Evolutionary conservation across 2,329 filamentous ascomycete species (phyloP).

Genomic region (Camptophora hylomeconis): DNA sequence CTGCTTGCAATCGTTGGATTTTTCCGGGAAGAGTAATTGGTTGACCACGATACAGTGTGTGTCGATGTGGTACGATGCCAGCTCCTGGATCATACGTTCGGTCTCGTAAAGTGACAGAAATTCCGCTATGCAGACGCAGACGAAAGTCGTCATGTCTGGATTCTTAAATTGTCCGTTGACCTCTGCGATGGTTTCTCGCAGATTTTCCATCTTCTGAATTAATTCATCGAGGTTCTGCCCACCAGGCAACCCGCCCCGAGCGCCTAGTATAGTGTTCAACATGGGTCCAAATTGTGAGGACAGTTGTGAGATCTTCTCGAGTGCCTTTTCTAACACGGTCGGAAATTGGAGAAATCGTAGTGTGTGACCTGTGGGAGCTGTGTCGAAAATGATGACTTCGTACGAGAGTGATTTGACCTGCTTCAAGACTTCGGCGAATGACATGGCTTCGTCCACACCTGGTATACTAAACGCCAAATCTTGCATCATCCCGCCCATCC

Average conservation of each 20-base stretch:
- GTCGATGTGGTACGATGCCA: conserved; percentile 85
- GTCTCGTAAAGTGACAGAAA: conserved; percentile 96
- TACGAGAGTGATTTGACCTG: conserved; percentile 98
- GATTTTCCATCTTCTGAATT: conserved; percentile 83
- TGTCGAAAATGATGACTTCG: conserved; percentile 98
- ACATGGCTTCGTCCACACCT: conserved; percentile 98
- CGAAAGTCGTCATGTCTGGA: conserved; percentile 85
- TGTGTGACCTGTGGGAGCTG: conserved; percentile 92
- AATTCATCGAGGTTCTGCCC: conserved; percentile 88
- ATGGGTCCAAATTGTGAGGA: conserved; percentile 91
- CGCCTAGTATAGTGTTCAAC: conserved; percentile 82
- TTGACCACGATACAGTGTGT: conserved; percentile 97
- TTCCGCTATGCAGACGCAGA: conserved; percentile 96
- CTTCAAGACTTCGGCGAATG: conserved; percentile 96
- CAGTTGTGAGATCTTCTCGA: conserved; percentile 92
- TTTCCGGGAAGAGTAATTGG: conserved; percentile 85
- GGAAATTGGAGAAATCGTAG: conserved; percentile 98
- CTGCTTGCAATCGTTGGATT: conserved; percentile 78
- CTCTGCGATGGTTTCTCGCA: conserved; percentile 85
- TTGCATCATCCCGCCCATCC: conserved; percentile 94
- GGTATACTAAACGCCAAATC: conserved; percentile 95
- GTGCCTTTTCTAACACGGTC: conserved; percentile 91
- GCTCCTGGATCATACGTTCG: conserved; percentile 98
- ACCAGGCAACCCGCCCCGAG: conserved; percentile 64
- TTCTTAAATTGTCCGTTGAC: conserved; percentile 99